A percentile compares a stretch with the other conserved stretches of the same genome.
Evolutionary conservation across 2,329 filamentous ascomycete species (phyloP).

Genomic region (Chlorencoelia australis): DNA sequence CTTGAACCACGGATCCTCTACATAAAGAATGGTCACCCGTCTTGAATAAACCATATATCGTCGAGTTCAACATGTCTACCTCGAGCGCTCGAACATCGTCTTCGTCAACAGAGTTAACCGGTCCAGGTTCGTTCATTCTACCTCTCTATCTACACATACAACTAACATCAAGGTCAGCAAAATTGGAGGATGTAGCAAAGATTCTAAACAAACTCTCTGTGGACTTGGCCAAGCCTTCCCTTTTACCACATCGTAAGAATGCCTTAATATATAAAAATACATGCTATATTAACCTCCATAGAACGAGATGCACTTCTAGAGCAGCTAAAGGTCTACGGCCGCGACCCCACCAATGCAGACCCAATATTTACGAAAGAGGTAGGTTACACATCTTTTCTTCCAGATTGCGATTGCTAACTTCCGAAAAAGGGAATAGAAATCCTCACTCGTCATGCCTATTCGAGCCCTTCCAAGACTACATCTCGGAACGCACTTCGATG

Average conservation of each 20-base stretch:
- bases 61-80: conserved; percentile 9
- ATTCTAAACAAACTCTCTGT: conserved; percentile 51
- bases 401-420: conserved; percentile 12
- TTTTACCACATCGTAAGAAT: conserved; percentile 49
- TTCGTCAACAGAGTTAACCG: conserved; percentile 16
- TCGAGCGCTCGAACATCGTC: conserved; percentile 12
- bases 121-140: conserved; percentile 13
- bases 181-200: conserved; percentile 56
- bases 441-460: conserved; percentile 63
- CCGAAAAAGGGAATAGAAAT: conserved; percentile 58
- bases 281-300: conserved; percentile 28
- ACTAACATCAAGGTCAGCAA: too few relatives aligned
- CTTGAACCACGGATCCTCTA: too few relatives aligned
- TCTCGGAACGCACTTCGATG: conserved; percentile 71
- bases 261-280: neutral
- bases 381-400: conserved; percentile 22
- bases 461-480: conserved; percentile 49
- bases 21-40: too few relatives aligned
- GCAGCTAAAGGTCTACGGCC: conserved; percentile 69
- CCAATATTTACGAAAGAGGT: conserved; percentile 78
- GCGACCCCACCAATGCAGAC: conserved; percentile 60
- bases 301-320: conserved; percentile 53
- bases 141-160: too few relatives aligned
- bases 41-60: too few relatives aligned
- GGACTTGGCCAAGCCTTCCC: conserved; percentile 49